Percentiles rank a stretch among this genome's conserved stretches.
Conservation (phyloP, 2,329 filamentous ascomycete genomes). For the Fusarium sp. region DNA sequence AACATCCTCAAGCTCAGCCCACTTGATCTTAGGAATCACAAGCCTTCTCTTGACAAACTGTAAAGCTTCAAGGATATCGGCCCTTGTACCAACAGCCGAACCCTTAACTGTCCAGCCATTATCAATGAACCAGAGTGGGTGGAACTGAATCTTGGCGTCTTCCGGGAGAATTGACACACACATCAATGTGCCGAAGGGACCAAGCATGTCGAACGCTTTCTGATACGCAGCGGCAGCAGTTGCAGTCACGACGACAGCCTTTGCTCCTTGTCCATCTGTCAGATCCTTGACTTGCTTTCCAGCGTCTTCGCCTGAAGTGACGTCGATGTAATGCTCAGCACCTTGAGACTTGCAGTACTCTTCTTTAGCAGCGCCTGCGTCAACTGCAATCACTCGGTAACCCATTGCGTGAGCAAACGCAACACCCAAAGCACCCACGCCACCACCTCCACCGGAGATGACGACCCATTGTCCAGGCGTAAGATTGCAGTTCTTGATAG, state of each 20-base stretch:
- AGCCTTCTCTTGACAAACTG: slow-evolving; percentile 49
- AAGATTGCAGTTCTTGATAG: slow-evolving; percentile 48
- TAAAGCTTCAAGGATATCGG: slow-evolving; percentile 54
- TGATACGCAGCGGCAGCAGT: slow-evolving; percentile 49
- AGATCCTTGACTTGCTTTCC: slow-evolving; percentile 18
- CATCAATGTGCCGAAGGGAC: slow-evolving; percentile 52
- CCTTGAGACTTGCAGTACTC: slow-evolving; percentile 47
- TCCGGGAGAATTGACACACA: slow-evolving; percentile 52
- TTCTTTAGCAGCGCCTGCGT: slow-evolving; percentile 49
- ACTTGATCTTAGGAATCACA: slow-evolving; percentile 27
- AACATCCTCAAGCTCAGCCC: slow-evolving; percentile 23
- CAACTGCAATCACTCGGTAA: slow-evolving; percentile 53
- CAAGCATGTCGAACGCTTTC: slow-evolving; percentile 44
- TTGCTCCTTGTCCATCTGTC: slow-evolving; percentile 33
- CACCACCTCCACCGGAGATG: slow-evolving; percentile 53
- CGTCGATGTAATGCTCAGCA: slow-evolving; percentile 54
- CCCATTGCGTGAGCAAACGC: slow-evolving; percentile 56
- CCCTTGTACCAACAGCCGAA: slow-evolving; percentile 51
- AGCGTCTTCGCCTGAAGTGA: slow-evolving; percentile 24
- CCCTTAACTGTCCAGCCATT: slow-evolving; percentile 51
- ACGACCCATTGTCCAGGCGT: slow-evolving; percentile 51
- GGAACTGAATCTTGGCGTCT: slow-evolving; percentile 42
- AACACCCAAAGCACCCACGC: slow-evolving; percentile 53
- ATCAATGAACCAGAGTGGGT: slow-evolving; percentile 51
- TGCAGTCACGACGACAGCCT: slow-evolving; percentile 48